These are phyloP conservation scores for Usnea hakonensis DNA, from an alignment of 495 filamentous ascomycete species.

Conservation along the genomic window DNA sequence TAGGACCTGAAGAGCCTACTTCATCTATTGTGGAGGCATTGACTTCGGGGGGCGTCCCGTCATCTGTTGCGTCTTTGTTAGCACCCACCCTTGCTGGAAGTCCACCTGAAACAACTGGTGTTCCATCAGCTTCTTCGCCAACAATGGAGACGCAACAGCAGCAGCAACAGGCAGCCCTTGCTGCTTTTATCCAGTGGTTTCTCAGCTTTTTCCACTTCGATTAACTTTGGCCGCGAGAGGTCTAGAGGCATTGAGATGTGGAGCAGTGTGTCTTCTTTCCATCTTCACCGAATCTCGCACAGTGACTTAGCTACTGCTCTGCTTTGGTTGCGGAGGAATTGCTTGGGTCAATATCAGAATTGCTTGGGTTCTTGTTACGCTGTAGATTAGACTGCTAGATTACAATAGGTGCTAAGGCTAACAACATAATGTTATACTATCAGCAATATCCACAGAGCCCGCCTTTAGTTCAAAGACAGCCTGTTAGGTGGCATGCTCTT, in stretches of 20 bases:
- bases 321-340: conserved; percentile 2
- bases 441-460: neutral
- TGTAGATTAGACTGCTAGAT: conserved; percentile 5
- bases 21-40: conserved; percentile 16
- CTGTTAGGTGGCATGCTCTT: neutral
- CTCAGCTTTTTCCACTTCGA: conserved; percentile 17
- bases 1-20: conserved; percentile 10
- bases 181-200: conserved; percentile 24
- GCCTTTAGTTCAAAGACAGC: neutral
- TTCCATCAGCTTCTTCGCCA: conserved; percentile 4
- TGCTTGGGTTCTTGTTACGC: conserved; percentile 2
- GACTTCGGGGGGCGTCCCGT: conserved; percentile 19
- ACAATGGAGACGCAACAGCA: conserved; percentile 12
- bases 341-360: conserved; percentile 9
- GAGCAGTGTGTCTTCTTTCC: neutral
- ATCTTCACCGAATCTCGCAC: neutral
- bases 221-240: neutral
- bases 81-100: conserved; percentile 18
- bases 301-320: neutral
- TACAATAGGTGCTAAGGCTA: conserved; percentile 2
- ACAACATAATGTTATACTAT: neutral
- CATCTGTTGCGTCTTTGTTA: conserved; percentile 15
- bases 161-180: conserved; percentile 18
- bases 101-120: conserved; percentile 2
- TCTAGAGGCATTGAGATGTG: neutral